Base-by-base conservation (phyloP, 768 basidiomycete species). In the Zangia roseola region DNA sequence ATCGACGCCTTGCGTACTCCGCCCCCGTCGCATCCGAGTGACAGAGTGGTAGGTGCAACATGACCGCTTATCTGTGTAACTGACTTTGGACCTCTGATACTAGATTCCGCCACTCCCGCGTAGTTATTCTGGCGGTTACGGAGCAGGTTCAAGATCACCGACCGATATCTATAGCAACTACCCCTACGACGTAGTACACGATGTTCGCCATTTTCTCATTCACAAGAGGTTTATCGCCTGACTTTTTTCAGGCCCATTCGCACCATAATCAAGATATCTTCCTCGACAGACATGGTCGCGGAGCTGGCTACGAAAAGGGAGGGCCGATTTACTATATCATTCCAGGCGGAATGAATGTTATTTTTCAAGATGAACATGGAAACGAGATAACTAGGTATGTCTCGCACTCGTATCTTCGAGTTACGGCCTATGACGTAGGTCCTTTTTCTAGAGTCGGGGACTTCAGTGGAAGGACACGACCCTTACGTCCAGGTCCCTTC, bases 311-410 rank as follows among this genome's bases (percentile, higher is more conserved):
- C 52, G 43, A 59, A 14, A 57, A 59, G 36, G 62, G 58, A 7
- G 53, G 56, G 53, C 52, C 79, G 63, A 55, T 72, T 70, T 74
- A 73, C 60, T 88, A 87, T 55, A 78, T 88, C 54, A 76, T 87
- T 41, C 86, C 86, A 31, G 74, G 73, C 16, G 85, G 83, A 19
- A 70, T 80, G 51, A 77, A 81, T 49, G 80, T 87, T 6, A 75
- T 87, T 39, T 86, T 88, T 56, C 76, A 83, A 62, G 85, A 87
- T 57, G 78, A 81, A 54, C 65, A 73, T 17, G 85, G 85, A 19
- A 77, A 79, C 46, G 82, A 83, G 57, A 79, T 86, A 21, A 77
- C 79, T 3, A 79, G 84, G 84, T 81, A 67, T 45, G 59, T 33
- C 38, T 30, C 39, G 26, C 38, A 26, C 38, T n/a, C n/a, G n/a